Percentiles rank a stretch among this genome's conserved stretches.
Evolutionary conservation across 2,329 filamentous ascomycete genomes (phyloP).

Genomic region (Hymenoscyphus linearis): DNA sequence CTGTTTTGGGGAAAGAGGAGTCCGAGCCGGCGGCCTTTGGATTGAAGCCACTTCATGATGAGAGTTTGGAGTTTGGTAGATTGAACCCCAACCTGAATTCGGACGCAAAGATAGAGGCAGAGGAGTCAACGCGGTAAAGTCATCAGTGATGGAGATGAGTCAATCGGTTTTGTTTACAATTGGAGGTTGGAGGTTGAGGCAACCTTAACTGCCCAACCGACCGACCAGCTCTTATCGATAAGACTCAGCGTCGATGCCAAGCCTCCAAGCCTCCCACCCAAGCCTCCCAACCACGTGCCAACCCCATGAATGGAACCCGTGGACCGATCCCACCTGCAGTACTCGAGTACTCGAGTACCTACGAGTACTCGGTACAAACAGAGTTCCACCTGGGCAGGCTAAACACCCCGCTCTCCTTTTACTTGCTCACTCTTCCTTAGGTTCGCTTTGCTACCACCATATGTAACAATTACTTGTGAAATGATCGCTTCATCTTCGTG

Average conservation of each 20-base stretch:
- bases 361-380: too few species aligned
- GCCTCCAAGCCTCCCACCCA: background rate
- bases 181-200: background rate
- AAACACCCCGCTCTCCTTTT: conserved; percentile 3
- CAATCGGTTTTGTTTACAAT: background rate
- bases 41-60: conserved; percentile 10
- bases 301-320: too few species aligned
- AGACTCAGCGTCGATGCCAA: background rate
- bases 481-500: background rate
- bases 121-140: background rate
- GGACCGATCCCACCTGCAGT: too few species aligned
- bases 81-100: background rate
- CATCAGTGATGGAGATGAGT: background rate
- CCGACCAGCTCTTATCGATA: conserved; percentile 3
- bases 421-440: background rate
- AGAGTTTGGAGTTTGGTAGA: background rate
- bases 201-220: background rate
- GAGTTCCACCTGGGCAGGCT: conserved; percentile 3
- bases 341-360: too few species aligned
- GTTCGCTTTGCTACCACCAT: conserved; percentile 3
- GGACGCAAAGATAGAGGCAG: background rate
- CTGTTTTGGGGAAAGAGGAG: conserved; percentile 1
- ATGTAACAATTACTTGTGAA: background rate
- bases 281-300: too few species aligned
- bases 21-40: conserved; percentile 4